These are phyloP conservation scores for Geotrichum phurueaensis DNA, from an alignment of 1,139 yeast species.

Conservation along the genomic window DNA sequence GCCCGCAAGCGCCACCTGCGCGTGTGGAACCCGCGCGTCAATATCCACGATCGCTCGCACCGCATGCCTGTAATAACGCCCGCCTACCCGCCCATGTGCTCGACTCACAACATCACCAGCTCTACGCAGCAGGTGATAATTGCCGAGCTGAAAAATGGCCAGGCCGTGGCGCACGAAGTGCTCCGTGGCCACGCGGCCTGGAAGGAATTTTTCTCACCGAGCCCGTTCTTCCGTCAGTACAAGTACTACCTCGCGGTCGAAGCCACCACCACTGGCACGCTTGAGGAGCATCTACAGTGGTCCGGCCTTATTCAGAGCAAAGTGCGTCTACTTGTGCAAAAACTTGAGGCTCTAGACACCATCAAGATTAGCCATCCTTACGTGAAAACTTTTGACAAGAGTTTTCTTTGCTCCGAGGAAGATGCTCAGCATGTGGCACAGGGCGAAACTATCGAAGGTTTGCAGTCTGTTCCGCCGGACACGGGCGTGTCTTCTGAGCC, in stretches of 20 bases:
- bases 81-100: constrained; percentile 98
- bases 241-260: constrained; percentile 79
- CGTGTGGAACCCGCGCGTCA: constrained; percentile 91
- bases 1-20: constrained; percentile 94
- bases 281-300: constrained; percentile 83
- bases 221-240: constrained; percentile 72
- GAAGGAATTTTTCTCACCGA: constrained; percentile 69
- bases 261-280: constrained; percentile 62
- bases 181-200: constrained; percentile 57
- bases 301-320: constrained; percentile 89
- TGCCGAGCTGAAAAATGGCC: constrained; percentile 69
- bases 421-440: constrained; percentile 50
- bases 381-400: constrained; percentile 62
- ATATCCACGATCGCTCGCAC: constrained; percentile 81
- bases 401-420: constrained; percentile 47
- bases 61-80: constrained; percentile 99
- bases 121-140: constrained; percentile 80
- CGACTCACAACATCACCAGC: constrained; percentile 86
- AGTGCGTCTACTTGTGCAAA: constrained; percentile 69
- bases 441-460: constrained; percentile 28
- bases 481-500: constrained; percentile 31
- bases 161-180: constrained; percentile 63
- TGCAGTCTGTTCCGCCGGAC: constrained; percentile 22
- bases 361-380: constrained; percentile 83
- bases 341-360: constrained; percentile 69